Evolutionary conservation across 1,139 yeast genomes (phyloP).

Genomic region (Citeromyces hawaiiensis): DNA sequence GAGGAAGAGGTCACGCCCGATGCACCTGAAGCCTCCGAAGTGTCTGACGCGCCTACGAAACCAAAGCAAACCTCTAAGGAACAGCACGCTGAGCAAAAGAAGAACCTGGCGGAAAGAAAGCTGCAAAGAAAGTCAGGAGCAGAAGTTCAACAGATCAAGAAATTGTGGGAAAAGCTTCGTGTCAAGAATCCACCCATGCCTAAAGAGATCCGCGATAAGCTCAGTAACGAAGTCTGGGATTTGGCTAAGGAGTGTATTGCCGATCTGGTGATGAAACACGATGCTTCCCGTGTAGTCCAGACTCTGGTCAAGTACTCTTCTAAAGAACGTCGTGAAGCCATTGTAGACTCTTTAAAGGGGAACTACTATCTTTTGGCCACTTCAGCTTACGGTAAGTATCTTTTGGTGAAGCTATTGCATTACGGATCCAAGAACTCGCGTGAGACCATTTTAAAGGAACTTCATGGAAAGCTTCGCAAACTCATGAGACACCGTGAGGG

Average conservation of each 20-base stretch:
- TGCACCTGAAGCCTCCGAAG: conserved; percentile 16
- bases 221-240: conserved; percentile 79
- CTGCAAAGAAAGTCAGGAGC: conserved; percentile 75
- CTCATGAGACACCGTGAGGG: conserved; percentile 97
- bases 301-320: conserved; percentile 80
- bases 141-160: conserved; percentile 76
- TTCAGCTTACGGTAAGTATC: conserved; percentile 85
- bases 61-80: conserved; percentile 43
- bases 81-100: conserved; percentile 77
- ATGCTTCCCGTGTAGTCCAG: conserved; percentile 93
- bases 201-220: conserved; percentile 61
- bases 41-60: conserved; percentile 11
- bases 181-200: conserved; percentile 78
- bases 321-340: conserved; percentile 64
- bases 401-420: conserved; percentile 78
- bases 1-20: conserved; percentile 15
- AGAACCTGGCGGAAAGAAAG: conserved; percentile 69
- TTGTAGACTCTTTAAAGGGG: conserved; percentile 62
- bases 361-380: conserved; percentile 75
- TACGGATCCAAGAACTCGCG: conserved; percentile 82
- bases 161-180: conserved; percentile 84
- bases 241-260: conserved; percentile 63
- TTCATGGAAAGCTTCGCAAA: conserved; percentile 84
- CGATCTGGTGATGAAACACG: conserved; percentile 89
- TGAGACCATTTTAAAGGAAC: conserved; percentile 61